Evolutionary conservation across 1,284 basidiomycete species (phyloP).

Genomic region (Rhodotorula sp.): DNA sequence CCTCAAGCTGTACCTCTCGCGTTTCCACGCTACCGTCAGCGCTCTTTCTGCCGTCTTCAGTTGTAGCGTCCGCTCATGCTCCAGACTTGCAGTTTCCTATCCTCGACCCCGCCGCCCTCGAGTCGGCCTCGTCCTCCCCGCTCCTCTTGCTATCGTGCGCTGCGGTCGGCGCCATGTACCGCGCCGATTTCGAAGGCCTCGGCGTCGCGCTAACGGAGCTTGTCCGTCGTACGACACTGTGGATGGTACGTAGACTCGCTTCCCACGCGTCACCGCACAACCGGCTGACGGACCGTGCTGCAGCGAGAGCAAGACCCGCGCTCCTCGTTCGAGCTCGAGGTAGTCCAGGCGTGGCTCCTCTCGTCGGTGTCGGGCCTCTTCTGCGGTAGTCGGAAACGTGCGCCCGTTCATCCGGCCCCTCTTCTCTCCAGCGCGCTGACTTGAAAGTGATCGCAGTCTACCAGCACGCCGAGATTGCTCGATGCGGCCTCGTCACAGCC

Average conservation of each 20-base stretch:
- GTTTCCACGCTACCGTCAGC: not conserved
- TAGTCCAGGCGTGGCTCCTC: constrained; percentile 5
- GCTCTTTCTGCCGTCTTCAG: too few species aligned
- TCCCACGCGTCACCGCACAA: not conserved
- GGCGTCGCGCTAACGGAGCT: constrained; percentile 2
- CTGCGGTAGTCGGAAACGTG: constrained; percentile 1
- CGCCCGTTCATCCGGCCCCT: not conserved
- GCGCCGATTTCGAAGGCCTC: not conserved
- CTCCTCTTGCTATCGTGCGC: not conserved
- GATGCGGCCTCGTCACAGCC: not conserved
- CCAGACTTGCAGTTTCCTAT: not conserved
- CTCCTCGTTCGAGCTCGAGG: constrained; percentile 4
- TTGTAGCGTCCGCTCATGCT: not conserved
- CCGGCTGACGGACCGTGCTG: not conserved
- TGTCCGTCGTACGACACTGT: not conserved
- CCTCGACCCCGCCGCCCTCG: not conserved
- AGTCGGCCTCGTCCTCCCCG: not conserved
- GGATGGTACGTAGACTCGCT: not conserved
- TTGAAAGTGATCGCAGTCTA: not conserved
- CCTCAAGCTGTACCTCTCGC: constrained; percentile 3
- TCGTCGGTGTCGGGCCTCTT: constrained; percentile 1
- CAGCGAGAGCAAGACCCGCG: constrained; percentile 3
- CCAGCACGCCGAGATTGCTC: constrained; percentile 1
- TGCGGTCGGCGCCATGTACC: constrained; percentile 11
- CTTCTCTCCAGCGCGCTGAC: not conserved